These are phyloP conservation scores for Citrus maxima DNA, from an alignment of 345 rosid species.

Conservation along the genomic window DNA sequence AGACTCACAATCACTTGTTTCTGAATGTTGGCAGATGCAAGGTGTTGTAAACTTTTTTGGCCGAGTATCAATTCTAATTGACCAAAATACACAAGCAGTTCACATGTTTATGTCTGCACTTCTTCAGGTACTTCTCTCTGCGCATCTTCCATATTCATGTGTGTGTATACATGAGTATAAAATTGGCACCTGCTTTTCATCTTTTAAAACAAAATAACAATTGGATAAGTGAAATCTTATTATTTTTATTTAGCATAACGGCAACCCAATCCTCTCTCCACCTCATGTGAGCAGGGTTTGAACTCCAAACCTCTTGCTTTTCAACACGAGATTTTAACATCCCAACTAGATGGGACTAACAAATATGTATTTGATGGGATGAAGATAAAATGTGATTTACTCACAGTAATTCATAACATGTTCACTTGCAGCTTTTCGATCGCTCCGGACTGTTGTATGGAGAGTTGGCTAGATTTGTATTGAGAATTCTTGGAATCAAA, in stretches of 20 bases:
- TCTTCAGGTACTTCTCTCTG: slow-evolving; percentile 63
- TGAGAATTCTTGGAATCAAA: slow-evolving; percentile 78
- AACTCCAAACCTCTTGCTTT: too few species aligned
- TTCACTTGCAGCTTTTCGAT: slow-evolving; percentile 73
- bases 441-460: slow-evolving; percentile 86
- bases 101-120: slow-evolving; percentile 92
- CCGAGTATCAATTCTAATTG: slow-evolving; percentile 71
- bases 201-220: neutral
- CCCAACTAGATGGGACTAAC: too few species aligned
- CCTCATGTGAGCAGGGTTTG: too few species aligned
- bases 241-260: too few species aligned
- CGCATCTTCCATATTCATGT: neutral
- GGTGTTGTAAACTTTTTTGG: slow-evolving; percentile 83
- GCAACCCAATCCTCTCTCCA: too few species aligned
- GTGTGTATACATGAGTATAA: neutral
- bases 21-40: slow-evolving; percentile 61
- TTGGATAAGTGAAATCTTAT: neutral
- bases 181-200: neutral
- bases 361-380: neutral
- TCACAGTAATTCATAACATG: slow-evolving; percentile 7
- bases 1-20: neutral
- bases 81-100: slow-evolving; percentile 87
- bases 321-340: too few species aligned
- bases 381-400: neutral
- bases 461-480: slow-evolving; percentile 89